A percentile compares a stretch with the other conserved stretches of the same genome.
Conservation (phyloP, 352 stramenopile genomes). For the Pythium myriotylum region DNA sequence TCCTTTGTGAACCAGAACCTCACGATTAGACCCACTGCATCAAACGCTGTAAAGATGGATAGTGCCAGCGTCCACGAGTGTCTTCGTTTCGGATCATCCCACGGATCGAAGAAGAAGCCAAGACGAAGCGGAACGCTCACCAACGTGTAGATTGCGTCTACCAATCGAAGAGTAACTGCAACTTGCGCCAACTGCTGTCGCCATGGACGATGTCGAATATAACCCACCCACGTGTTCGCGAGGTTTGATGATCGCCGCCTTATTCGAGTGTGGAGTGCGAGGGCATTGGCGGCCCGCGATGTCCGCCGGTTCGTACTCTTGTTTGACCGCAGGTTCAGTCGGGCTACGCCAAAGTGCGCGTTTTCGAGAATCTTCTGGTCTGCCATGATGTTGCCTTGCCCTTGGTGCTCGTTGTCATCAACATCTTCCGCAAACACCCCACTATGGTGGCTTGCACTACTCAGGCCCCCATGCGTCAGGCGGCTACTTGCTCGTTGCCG, state of each 20-base stretch:
- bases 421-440: conserved; percentile 23
- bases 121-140: conserved; percentile 35
- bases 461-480: conserved; percentile 10
- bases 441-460: conserved; percentile 15
- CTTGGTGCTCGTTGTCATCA: conserved; percentile 18
- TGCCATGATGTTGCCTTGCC: conserved; percentile 9
- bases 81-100: conserved; percentile 15
- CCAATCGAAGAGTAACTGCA: conserved; percentile 11
- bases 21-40: conserved; percentile 16
- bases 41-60: conserved; percentile 32
- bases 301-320: conserved; percentile 9
- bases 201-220: background rate
- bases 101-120: conserved; percentile 49
- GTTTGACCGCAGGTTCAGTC: conserved; percentile 8
- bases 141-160: conserved; percentile 40
- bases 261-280: background rate
- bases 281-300: background rate
- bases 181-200: background rate
- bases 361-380: conserved; percentile 30
- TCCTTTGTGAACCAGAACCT: background rate
- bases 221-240: conserved; percentile 2
- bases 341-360: conserved; percentile 23
- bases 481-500: background rate
- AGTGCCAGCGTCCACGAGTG: conserved; percentile 27
- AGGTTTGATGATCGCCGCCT: conserved; percentile 2